phyloP scores from a whole-genome alignment of 116 monocot species.

The Thalassia testudinum region DNA sequence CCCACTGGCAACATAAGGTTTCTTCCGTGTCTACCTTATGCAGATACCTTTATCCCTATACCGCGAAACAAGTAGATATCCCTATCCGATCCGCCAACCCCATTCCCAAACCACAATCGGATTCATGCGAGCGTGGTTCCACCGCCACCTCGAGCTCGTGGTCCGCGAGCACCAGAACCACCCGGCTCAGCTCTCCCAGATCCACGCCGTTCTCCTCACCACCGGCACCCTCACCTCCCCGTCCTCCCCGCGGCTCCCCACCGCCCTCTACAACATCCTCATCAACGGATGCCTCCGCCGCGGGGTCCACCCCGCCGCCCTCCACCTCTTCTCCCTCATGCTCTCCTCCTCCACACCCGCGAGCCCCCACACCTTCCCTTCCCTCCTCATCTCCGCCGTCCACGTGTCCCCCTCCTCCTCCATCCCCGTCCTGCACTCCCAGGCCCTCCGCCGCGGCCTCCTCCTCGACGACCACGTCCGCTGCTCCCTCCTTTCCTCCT shows the following conservation, averaged over 20 bases:
- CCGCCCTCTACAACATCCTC: constrained; percentile 47
- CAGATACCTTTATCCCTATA: too few relatives aligned
- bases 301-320: constrained; percentile 3
- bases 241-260: constrained; percentile 2
- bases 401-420: constrained; percentile 1
- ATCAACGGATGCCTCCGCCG: constrained; percentile 16
- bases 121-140: too few relatives aligned
- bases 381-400: constrained; percentile 17
- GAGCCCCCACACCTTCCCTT: constrained; percentile 44
- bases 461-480: constrained; percentile 18
- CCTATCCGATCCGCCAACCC: too few relatives aligned
- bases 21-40: too few relatives aligned
- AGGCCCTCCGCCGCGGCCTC: constrained; percentile 33
- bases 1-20: too few relatives aligned
- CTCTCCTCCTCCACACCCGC: constrained; percentile 14
- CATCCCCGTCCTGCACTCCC: constrained; percentile 26
- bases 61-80: too few relatives aligned
- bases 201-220: constrained; percentile 48
- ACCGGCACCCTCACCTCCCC: constrained; percentile 18
- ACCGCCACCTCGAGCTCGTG: constrained; percentile 3
- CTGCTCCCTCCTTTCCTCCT: constrained; percentile 24
- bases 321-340: constrained; percentile 30
- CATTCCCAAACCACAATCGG: too few relatives aligned
- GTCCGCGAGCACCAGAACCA: constrained; percentile 4
- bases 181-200: constrained; percentile 12